A percentile compares a stretch with the other conserved stretches of the same genome.
Evolutionary conservation across 352 stramenopile species (phyloP).

Genomic region (Pythium utonaiense): DNA sequence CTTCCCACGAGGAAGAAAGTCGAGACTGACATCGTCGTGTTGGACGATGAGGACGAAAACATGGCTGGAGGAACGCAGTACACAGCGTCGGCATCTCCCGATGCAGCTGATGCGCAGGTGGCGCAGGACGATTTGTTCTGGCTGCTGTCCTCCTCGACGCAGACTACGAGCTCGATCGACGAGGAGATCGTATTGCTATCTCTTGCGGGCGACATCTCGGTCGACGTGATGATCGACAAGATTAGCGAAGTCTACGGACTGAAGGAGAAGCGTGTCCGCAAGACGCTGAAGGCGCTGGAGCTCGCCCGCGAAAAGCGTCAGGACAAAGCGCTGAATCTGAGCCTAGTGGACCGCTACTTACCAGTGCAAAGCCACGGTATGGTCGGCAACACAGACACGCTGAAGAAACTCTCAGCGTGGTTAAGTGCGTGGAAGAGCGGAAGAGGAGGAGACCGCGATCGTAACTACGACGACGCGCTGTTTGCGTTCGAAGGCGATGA

Average conservation of each 20-base stretch:
- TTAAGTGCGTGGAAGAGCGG: slow-evolving; percentile 71
- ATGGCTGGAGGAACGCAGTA: not conserved
- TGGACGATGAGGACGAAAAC: slow-evolving; percentile 26
- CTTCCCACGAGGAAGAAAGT: not conserved
- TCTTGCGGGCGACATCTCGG: slow-evolving; percentile 16
- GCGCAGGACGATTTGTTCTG: slow-evolving; percentile 58
- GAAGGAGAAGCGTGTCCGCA: slow-evolving; percentile 54
- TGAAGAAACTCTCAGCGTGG: slow-evolving; percentile 71
- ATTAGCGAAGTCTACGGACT: slow-evolving; percentile 48
- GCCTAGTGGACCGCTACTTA: slow-evolving; percentile 63
- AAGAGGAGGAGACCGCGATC: slow-evolving; percentile 33
- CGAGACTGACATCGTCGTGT: slow-evolving; percentile 22
- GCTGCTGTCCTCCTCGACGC: slow-evolving; percentile 35
- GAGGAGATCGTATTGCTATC: slow-evolving; percentile 6
- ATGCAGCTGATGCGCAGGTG: slow-evolving; percentile 39
- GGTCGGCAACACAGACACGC: slow-evolving; percentile 58
- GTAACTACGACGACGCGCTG: slow-evolving; percentile 55
- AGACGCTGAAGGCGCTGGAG: slow-evolving; percentile 45
- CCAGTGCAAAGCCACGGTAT: slow-evolving; percentile 54
- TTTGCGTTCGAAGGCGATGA: slow-evolving; percentile 62
- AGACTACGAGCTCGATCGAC: not conserved
- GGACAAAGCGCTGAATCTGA: slow-evolving; percentile 49
- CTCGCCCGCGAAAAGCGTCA: slow-evolving; percentile 39
- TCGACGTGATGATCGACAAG: slow-evolving; percentile 41
- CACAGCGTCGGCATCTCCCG: not conserved